Evolutionary conservation across 225 moss, liverwort and hornwort genomes (phyloP).

Genomic region (Polytrichum formosum): DNA sequence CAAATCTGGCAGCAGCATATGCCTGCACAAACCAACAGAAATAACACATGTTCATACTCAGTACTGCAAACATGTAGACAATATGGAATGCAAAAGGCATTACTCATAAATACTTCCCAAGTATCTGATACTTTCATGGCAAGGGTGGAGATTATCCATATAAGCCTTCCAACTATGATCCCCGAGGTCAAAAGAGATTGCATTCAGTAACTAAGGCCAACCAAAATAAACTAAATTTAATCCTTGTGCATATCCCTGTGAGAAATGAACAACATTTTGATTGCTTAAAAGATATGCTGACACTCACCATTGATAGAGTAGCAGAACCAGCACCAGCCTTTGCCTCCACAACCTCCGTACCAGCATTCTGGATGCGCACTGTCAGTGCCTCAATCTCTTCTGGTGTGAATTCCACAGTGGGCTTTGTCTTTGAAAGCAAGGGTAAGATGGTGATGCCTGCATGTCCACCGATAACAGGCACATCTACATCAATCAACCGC

Average conservation of each 20-base stretch:
- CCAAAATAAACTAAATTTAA: too few species aligned
- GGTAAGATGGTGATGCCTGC: conserved; percentile 94
- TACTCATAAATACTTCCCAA: too few species aligned
- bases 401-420: conserved; percentile 56
- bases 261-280: too few species aligned
- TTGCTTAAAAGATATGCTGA: not conserved
- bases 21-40: conserved; percentile 47
- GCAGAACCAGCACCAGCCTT: conserved; percentile 98
- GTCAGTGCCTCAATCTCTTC: conserved; percentile 87
- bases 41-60: too few species aligned
- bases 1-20: conserved; percentile 98
- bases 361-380: conserved; percentile 94
- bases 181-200: too few species aligned
- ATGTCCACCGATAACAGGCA: conserved; percentile 97
- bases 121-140: too few species aligned
- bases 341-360: conserved; percentile 99
- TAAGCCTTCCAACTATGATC: too few species aligned
- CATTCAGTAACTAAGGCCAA: too few species aligned
- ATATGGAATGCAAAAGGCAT: too few species aligned
- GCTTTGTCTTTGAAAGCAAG: conserved; percentile 88
- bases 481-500: conserved; percentile 80
- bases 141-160: too few species aligned
- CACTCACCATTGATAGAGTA: conserved; percentile 86
- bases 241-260: too few species aligned
- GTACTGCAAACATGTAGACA: too few species aligned